Percentiles rank a stretch among this genome's conserved stretches.
Conservation (phyloP, 495 filamentous ascomycete genomes). For the Trichoderma asperelloides region DNA sequence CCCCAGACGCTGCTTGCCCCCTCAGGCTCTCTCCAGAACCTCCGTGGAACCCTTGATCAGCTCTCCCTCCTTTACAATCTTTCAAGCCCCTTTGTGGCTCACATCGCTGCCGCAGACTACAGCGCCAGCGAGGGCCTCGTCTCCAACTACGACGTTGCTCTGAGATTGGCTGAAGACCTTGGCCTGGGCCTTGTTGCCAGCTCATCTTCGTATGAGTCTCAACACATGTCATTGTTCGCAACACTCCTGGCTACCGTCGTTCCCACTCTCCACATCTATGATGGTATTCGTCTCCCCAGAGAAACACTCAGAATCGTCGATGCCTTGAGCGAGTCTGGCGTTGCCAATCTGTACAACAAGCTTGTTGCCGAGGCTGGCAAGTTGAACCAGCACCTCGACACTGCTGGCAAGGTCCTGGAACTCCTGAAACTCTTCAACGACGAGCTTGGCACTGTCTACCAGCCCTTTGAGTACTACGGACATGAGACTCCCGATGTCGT, state of each 20-base stretch:
- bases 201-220: slow-evolving; percentile 76
- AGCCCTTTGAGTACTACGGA: slow-evolving; percentile 90
- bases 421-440: slow-evolving; percentile 77
- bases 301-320: slow-evolving; percentile 85
- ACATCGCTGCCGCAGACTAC: slow-evolving; percentile 92
- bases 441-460: slow-evolving; percentile 87
- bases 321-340: slow-evolving; percentile 61
- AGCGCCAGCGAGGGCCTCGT: slow-evolving; percentile 59
- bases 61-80: slow-evolving; percentile 80
- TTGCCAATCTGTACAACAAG: slow-evolving; percentile 61
- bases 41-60: slow-evolving; percentile 82
- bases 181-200: slow-evolving; percentile 81
- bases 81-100: slow-evolving; percentile 84
- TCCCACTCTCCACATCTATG: slow-evolving; percentile 85
- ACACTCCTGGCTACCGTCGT: slow-evolving; percentile 71
- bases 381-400: slow-evolving; percentile 61
- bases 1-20: slow-evolving; percentile 85
- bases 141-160: slow-evolving; percentile 74
- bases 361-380: slow-evolving; percentile 50
- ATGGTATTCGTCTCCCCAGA: slow-evolving; percentile 76
- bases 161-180: slow-evolving; percentile 82
- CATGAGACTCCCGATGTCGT: slow-evolving; percentile 67
- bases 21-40: slow-evolving; percentile 66
- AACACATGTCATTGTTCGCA: slow-evolving; percentile 90
- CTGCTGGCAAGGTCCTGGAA: slow-evolving; percentile 63